A percentile compares a stretch with the other conserved stretches of the same genome.
These are phyloP conservation scores for Yarrowia alimentaria DNA, from an alignment of 805 yeast species.

Conservation along the genomic window DNA sequence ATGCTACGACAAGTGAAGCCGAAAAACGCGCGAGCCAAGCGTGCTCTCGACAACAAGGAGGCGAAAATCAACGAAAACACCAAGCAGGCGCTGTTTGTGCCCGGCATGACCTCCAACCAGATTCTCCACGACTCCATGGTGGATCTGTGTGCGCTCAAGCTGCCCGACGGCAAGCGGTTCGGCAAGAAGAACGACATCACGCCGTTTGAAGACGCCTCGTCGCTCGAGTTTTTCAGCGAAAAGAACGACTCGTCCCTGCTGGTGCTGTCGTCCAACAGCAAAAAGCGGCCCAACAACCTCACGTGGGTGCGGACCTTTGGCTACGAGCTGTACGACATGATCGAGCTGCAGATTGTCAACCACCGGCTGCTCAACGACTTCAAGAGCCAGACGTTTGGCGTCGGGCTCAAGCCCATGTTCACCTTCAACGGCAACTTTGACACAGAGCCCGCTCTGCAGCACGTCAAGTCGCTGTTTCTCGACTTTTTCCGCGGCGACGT, in stretches of 20 bases:
- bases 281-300: constrained; percentile 89
- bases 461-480: constrained; percentile 80
- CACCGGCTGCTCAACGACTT: constrained; percentile 76
- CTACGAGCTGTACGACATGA: constrained; percentile 87
- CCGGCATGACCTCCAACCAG: constrained; percentile 79
- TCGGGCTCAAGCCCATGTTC: constrained; percentile 94
- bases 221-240: constrained; percentile 88
- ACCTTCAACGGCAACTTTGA: constrained; percentile 92
- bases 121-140: constrained; percentile 83
- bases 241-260: constrained; percentile 88
- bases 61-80: constrained; percentile 86
- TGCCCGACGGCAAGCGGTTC: constrained; percentile 86
- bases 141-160: constrained; percentile 84
- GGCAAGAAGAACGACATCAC: constrained; percentile 81
- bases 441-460: constrained; percentile 78
- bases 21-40: constrained; percentile 90
- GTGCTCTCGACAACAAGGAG: constrained; percentile 87
- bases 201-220: constrained; percentile 87
- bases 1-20: constrained; percentile 51
- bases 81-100: constrained; percentile 85
- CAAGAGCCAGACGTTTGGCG: constrained; percentile 70
- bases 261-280: constrained; percentile 75
- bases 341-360: constrained; percentile 73
- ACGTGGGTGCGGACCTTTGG: constrained; percentile 89
- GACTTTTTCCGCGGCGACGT: constrained; percentile 86